Conservation (phyloP, 306 rosid species). For the Mucuna pruriens region DNA sequence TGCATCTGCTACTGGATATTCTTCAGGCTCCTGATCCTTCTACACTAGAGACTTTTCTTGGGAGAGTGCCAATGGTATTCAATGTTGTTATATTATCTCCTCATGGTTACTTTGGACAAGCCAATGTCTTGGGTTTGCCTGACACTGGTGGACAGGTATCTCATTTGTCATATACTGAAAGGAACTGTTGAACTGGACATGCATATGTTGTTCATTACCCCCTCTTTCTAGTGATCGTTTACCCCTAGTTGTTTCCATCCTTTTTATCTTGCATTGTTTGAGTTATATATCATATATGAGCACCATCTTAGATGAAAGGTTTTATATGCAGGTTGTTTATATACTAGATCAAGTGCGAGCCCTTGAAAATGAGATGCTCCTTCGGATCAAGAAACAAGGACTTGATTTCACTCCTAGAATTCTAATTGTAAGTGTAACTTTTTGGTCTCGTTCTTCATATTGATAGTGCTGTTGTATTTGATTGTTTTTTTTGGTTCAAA, state of each 20-base stretch:
- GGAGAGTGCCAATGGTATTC: conserved; percentile 92
- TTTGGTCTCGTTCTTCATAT: conserved; percentile 18
- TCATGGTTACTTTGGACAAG: conserved; percentile 95
- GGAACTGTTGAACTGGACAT: conserved; percentile 7
- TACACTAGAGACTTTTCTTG: conserved; percentile 82
- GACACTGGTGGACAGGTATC: conserved; percentile 99
- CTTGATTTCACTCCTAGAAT: conserved; percentile 77
- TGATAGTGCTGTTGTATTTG: background rate
- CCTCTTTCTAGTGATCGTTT: background rate
- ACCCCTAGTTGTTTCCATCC: conserved; percentile 4
- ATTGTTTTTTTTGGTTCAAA: conserved; percentile 6
- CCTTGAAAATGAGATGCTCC: conserved; percentile 90
- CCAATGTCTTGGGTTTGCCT: conserved; percentile 93
- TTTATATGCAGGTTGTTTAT: conserved; percentile 75
- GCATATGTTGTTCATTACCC: background rate
- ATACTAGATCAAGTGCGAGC: conserved; percentile 99
- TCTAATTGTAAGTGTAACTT: conserved; percentile 66
- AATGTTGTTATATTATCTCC: conserved; percentile 91
- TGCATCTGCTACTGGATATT: conserved; percentile 84
- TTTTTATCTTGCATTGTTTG: conserved; percentile 15
- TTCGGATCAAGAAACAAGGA: conserved; percentile 82
- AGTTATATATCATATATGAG: conserved; percentile 22
- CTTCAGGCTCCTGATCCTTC: conserved; percentile 98
- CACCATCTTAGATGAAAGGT: background rate
- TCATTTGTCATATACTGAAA: conserved; percentile 8